phyloP scores from a whole-genome alignment of 257 asterid species.

The Solanum commersonii region DNA sequence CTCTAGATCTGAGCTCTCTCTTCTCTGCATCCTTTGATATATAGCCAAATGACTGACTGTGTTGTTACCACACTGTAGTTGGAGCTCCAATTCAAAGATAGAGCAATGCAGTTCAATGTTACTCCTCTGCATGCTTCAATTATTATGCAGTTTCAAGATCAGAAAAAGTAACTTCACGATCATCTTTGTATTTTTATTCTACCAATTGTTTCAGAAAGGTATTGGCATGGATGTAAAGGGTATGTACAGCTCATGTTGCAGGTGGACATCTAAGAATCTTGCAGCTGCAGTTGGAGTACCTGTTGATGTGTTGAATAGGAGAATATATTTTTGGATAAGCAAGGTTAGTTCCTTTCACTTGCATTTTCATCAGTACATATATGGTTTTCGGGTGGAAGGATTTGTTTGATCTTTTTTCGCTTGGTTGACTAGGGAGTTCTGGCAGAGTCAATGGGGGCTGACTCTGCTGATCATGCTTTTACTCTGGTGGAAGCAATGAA shows the following conservation, averaged over 20 bases:
- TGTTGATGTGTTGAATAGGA: constrained; percentile 59
- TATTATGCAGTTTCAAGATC: constrained; percentile 83
- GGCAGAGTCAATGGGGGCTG: constrained; percentile 45
- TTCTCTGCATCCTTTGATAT: not conserved
- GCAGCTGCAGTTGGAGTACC: constrained; percentile 84
- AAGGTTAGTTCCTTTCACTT: constrained; percentile 37
- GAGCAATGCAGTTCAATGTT: constrained; percentile 58
- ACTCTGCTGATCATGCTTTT: constrained; percentile 42
- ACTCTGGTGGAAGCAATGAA: constrained; percentile 59
- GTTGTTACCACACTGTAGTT: constrained; percentile 34
- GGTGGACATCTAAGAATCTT: constrained; percentile 81
- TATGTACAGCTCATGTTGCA: constrained; percentile 9
- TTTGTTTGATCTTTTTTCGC: not conserved
- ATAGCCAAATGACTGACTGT: not conserved
- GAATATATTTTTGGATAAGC: constrained; percentile 83
- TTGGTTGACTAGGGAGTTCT: constrained; percentile 63
- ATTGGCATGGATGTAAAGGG: not conserved
- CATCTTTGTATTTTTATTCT: not conserved
- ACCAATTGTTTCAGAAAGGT: not conserved
- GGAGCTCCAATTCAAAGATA: constrained; percentile 88
- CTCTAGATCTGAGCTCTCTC: not conserved
- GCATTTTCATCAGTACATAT: not conserved
- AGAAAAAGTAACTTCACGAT: constrained; percentile 40
- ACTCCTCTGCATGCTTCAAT: constrained; percentile 93
- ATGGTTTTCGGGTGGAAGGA: not conserved